Evolutionary conservation across 2,329 filamentous ascomycete species (phyloP).

Genomic region (Plectosphaerella cucumerina): DNA sequence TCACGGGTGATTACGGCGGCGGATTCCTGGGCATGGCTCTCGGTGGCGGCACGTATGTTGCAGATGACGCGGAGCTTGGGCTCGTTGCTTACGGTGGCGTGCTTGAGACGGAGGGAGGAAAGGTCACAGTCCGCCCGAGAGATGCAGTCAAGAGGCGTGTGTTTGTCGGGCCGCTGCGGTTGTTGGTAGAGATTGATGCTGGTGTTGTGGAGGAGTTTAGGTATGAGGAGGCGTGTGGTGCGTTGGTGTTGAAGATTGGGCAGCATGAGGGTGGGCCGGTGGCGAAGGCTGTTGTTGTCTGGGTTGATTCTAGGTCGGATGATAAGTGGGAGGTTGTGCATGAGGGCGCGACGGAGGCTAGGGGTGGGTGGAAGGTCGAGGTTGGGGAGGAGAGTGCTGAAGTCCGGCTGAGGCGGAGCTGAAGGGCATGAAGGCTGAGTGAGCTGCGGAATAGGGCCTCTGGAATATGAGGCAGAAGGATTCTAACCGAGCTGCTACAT

Average conservation of each 20-base stretch:
- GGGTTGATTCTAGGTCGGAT: conserved; percentile 25
- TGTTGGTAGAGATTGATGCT: conserved; percentile 36
- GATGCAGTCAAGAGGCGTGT: conserved; percentile 43
- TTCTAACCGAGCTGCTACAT: too few relatives aligned
- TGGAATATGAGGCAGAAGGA: too few relatives aligned
- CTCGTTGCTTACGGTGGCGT: conserved; percentile 46
- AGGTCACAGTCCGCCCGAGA: conserved; percentile 31
- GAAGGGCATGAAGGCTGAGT: neutral
- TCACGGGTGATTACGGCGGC: conserved; percentile 53
- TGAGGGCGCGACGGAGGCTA: neutral
- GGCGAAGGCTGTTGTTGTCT: conserved; percentile 25
- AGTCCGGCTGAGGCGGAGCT: conserved; percentile 4
- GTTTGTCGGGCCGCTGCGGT: conserved; percentile 41
- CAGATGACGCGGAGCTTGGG: conserved; percentile 37
- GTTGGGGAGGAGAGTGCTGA: neutral
- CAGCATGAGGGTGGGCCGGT: conserved; percentile 8
- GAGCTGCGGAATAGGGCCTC: too few relatives aligned
- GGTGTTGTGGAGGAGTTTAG: conserved; percentile 34
- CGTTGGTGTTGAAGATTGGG: neutral
- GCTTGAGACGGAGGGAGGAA: conserved; percentile 17
- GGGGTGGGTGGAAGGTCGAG: conserved; percentile 15
- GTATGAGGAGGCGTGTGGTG: conserved; percentile 17
- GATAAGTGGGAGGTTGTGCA: conserved; percentile 9
- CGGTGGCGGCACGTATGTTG: conserved; percentile 45
- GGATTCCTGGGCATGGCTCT: conserved; percentile 48